Conservation (phyloP, 139 green algal species). For the Diplosphaera chodatii region DNA sequence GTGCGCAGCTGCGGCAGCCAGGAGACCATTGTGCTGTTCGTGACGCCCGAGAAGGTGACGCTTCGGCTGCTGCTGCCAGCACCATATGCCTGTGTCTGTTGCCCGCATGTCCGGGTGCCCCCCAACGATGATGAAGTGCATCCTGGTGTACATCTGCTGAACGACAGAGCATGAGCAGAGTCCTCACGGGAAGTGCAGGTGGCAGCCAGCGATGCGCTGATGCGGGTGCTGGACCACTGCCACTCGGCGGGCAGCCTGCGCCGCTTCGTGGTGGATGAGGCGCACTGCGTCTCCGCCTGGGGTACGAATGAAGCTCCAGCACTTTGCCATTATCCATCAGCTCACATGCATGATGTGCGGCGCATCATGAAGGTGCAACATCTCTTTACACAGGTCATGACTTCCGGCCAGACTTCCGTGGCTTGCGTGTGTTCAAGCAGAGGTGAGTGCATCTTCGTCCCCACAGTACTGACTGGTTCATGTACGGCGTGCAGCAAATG, state of each 20-base stretch:
- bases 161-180: too few relatives aligned
- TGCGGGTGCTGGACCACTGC: slow-evolving; percentile 58
- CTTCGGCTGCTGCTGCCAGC: not conserved
- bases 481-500: too few relatives aligned
- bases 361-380: too few relatives aligned
- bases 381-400: slow-evolving; percentile 54
- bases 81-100: too few relatives aligned
- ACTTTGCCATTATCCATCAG: too few relatives aligned
- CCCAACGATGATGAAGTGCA: too few relatives aligned
- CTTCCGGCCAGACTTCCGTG: slow-evolving; percentile 87
- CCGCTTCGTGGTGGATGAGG: slow-evolving; percentile 88
- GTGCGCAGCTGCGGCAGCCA: slow-evolving; percentile 6
- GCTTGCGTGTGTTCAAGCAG: slow-evolving; percentile 71
- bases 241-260: slow-evolving; percentile 39
- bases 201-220: slow-evolving; percentile 51
- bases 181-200: not conserved
- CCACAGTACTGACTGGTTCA: too few relatives aligned
- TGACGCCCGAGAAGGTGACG: slow-evolving; percentile 83
- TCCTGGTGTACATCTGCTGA: too few relatives aligned
- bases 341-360: too few relatives aligned
- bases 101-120: too few relatives aligned
- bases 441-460: slow-evolving; percentile 29
- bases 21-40: slow-evolving; percentile 73
- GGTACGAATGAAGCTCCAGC: slow-evolving; percentile 44
- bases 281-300: slow-evolving; percentile 95